Evolutionary conservation across 257 asterid genomes (phyloP).

Genomic region (Solanum tarijense): DNA sequence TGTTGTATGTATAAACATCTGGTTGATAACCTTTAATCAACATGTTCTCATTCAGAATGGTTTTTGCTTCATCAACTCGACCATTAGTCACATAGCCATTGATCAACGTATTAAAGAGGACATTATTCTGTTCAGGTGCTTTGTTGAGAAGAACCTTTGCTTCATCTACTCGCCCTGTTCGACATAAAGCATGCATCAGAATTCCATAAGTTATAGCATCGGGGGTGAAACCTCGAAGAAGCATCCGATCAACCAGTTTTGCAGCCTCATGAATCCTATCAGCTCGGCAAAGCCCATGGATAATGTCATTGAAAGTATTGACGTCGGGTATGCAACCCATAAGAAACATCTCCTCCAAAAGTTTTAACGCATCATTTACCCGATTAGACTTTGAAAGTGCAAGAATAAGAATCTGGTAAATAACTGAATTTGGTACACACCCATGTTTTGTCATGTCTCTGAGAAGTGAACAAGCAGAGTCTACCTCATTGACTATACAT

Average conservation of each 20-base stretch:
- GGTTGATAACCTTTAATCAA: conserved; percentile 31
- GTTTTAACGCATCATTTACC: conserved; percentile 63
- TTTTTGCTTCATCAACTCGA: conserved; percentile 65
- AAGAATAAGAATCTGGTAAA: conserved; percentile 80
- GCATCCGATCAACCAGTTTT: conserved; percentile 86
- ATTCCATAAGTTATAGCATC: conserved; percentile 76
- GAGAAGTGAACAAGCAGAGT: conserved; percentile 70
- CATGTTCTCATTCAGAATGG: conserved; percentile 38
- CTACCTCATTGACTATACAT: conserved; percentile 64
- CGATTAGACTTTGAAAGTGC: conserved; percentile 33
- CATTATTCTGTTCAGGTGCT: conserved; percentile 46
- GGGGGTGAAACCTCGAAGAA: conserved; percentile 58
- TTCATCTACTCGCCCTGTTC: conserved; percentile 53
- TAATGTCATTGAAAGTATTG: conserved; percentile 73
- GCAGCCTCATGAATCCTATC: conserved; percentile 80
- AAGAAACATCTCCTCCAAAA: conserved; percentile 92
- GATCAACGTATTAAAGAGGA: conserved; percentile 57
- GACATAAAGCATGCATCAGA: conserved; percentile 68
- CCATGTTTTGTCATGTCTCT: conserved; percentile 94
- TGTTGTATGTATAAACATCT: conserved; percentile 71
- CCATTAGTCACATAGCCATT: conserved; percentile 47
- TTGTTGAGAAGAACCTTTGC: conserved; percentile 53
- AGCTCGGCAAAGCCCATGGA: conserved; percentile 62
- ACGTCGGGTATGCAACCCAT: conserved; percentile 87
- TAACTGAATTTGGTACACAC: conserved; percentile 76